Percentiles rank a stretch among this genome's conserved stretches.
phyloP scores from a whole-genome alignment of 345 rosid species.

The Corymbia maculata region DNA sequence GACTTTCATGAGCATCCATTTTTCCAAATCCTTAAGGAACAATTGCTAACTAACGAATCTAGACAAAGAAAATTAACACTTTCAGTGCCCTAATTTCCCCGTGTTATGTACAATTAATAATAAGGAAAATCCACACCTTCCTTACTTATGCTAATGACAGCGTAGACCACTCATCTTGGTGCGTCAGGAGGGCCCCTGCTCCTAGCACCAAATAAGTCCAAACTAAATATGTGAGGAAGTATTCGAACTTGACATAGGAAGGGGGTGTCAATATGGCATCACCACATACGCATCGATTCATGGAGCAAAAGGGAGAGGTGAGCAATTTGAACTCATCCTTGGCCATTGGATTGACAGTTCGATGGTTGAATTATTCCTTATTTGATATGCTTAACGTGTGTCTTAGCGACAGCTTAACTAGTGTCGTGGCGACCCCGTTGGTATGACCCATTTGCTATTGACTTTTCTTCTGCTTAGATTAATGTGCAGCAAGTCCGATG shows the following conservation, averaged over 20 bases:
- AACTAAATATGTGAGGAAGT: neutral
- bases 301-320: neutral
- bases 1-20: neutral
- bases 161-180: neutral
- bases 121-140: neutral
- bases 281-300: neutral
- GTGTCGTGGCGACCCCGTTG: neutral
- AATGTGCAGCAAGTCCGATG: neutral
- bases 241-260: neutral
- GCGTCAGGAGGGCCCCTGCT: rapidly evolving
- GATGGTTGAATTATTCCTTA: neutral
- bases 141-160: neutral
- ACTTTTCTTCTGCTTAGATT: neutral
- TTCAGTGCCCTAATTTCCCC: neutral
- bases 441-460: neutral
- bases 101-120: neutral
- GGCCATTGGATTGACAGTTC: neutral
- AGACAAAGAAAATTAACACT: neutral
- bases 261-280: rapidly evolving
- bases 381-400: neutral
- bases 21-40: too few relatives aligned
- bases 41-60: neutral
- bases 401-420: neutral
- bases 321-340: neutral
- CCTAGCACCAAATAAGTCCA: neutral